phyloP scores from a whole-genome alignment of 2,329 filamentous ascomycete genomes.

The Fusarium albosuccineum region DNA sequence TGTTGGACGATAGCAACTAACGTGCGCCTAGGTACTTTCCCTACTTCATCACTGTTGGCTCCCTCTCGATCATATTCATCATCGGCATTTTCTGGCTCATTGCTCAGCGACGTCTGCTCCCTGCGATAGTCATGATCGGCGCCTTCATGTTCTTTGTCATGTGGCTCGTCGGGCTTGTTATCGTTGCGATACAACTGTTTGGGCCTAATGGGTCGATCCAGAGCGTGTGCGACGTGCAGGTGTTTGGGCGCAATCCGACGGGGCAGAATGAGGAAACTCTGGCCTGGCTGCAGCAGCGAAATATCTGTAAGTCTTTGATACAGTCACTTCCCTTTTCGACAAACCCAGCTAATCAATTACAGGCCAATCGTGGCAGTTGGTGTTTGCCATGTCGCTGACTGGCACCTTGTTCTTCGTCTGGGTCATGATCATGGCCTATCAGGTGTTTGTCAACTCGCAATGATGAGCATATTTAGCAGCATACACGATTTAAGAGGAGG shows the following conservation, averaged over 20 bases:
- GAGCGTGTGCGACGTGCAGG: conserved; percentile 69
- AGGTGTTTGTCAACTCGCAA: conserved; percentile 67
- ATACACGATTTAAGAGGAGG: background rate
- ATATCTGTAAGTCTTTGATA: conserved; percentile 66
- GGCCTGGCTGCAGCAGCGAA: conserved; percentile 73
- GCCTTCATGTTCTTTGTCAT: conserved; percentile 75
- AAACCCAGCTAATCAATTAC: conserved; percentile 30
- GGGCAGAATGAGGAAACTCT: conserved; percentile 68
- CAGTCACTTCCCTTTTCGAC: rapidly evolving
- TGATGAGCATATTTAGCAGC: background rate
- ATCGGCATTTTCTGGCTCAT: conserved; percentile 73
- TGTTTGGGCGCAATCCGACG: conserved; percentile 63
- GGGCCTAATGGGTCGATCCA: conserved; percentile 70
- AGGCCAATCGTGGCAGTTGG: conserved; percentile 74
- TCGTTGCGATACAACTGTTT: conserved; percentile 73
- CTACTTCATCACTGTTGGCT: conserved; percentile 71
- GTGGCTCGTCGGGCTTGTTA: conserved; percentile 76
- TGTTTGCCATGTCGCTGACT: conserved; percentile 72
- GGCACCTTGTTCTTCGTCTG: conserved; percentile 73
- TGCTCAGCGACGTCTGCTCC: conserved; percentile 70
- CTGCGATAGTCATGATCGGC: conserved; percentile 72
- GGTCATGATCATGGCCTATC: conserved; percentile 77
- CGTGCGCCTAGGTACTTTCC: conserved; percentile 70
- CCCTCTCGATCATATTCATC: conserved; percentile 76
- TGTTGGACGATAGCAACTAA: background rate